These are phyloP conservation scores for Fusarium mexicanum DNA, from an alignment of 2,329 filamentous ascomycete genomes.

Conservation along the genomic window DNA sequence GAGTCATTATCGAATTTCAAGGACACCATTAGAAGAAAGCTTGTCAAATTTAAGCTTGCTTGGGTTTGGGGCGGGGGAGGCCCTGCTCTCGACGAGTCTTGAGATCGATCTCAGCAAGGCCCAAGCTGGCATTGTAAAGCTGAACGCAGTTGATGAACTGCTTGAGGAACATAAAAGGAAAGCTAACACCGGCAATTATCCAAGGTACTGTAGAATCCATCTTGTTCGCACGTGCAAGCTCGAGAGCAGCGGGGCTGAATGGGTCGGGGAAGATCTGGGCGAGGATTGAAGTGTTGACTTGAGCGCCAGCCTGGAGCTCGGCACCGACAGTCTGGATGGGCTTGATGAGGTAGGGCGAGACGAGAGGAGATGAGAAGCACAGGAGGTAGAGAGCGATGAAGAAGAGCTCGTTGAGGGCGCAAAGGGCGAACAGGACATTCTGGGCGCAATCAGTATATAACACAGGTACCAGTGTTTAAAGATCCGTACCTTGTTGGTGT, in stretches of 20 bases:
- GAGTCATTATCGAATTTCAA: background rate
- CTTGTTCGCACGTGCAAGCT: slow-evolving; percentile 94
- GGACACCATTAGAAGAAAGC: background rate
- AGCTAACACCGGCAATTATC: slow-evolving; percentile 82
- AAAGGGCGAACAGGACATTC: slow-evolving; percentile 92
- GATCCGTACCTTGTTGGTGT: slow-evolving; percentile 84
- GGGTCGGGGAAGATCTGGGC: slow-evolving; percentile 85
- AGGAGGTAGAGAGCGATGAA: slow-evolving; percentile 98
- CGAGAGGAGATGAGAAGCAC: slow-evolving; percentile 90
- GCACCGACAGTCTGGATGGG: slow-evolving; percentile 64
- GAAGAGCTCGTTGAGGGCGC: slow-evolving; percentile 92
- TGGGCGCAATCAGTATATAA: slow-evolving; percentile 50
- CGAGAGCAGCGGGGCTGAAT: slow-evolving; percentile 90
- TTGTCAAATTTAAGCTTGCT: slow-evolving; percentile 43
- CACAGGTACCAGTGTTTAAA: background rate
- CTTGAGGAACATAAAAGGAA: slow-evolving; percentile 90
- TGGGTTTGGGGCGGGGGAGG: slow-evolving; percentile 57
- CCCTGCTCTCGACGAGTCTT: slow-evolving; percentile 66
- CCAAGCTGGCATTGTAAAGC: slow-evolving; percentile 90
- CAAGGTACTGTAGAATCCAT: slow-evolving; percentile 74
- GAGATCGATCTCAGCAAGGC: slow-evolving; percentile 91
- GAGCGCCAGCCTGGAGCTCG: slow-evolving; percentile 71
- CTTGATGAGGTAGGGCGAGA: slow-evolving; percentile 84
- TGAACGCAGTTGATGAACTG: slow-evolving; percentile 95
- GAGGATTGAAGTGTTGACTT: slow-evolving; percentile 75